Base-by-base conservation (phyloP, 768 basidiomycete genomes). In the Leccinum subtestaceum region DNA sequence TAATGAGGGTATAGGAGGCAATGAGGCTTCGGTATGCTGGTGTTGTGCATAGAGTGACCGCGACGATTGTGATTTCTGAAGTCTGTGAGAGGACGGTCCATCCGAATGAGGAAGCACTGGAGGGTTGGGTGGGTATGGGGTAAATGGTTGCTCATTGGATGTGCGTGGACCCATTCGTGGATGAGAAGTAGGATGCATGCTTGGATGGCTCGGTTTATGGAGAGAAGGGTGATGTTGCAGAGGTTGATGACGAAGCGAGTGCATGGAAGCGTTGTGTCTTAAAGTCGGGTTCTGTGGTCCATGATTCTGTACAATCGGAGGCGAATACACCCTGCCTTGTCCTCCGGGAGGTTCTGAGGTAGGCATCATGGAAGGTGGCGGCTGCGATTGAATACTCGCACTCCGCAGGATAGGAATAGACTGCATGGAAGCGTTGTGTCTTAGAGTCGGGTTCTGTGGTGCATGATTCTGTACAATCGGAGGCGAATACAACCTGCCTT, bases 11-110 rank as follows among this genome's bases (percentile, higher is more conserved):
- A 75, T 65, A n/a, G 75, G 79, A 25, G 79, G 75, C 5, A 67
- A 57, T 11, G 68, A 62, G 6, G 60, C 63, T 47, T 63, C 70
- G 17, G 78, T 78, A 57, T 76, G 69, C 55, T 83, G 84, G 52
- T 78, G 72, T 58, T 83, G 83, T 51, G 82, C 76, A 66, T 77
- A 76, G 29, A 91, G 76, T 13, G 86, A 88, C 21, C 81, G 81
- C 23, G 81, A 74, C 12, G 89, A 89, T 21, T 79, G 71, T 10
- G 81, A 81, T 68, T 86, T 87, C 32, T 74, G 77, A 29, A 81
- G 61, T 13, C 63, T 70, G 25, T 67, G 69, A n/a, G 57, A 34
- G 29, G 66, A 31, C 56, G 80, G 79, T 59, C 84, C 84, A n/a
- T 78, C 80, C 6, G 81, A 79, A 5, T 81, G 80, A 27, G 58